phyloP scores from a whole-genome alignment of 2,329 filamentous ascomycete genomes.

The Corinectria fuckeliana region DNA sequence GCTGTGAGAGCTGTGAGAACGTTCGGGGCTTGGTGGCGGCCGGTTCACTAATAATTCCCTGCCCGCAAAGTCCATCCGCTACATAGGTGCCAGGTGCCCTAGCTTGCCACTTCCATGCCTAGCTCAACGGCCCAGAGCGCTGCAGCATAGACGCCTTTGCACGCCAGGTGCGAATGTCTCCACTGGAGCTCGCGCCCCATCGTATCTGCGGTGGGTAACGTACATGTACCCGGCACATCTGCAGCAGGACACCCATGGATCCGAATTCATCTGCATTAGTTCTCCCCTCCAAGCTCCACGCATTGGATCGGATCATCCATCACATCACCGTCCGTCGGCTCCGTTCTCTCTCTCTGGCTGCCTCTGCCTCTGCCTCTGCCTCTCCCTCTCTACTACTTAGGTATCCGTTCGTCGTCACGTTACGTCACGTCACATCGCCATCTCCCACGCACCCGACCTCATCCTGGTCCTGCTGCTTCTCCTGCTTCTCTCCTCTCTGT shows the following conservation, averaged over 20 bases:
- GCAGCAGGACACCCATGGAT: conserved; percentile 11
- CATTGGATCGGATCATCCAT: not conserved
- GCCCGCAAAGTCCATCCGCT: not conserved
- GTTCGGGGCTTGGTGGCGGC: conserved; percentile 20
- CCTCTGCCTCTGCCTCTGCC: too few species aligned
- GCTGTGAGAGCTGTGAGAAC: conserved; percentile 15
- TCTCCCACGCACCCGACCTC: conserved; percentile 11
- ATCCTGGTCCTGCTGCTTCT: too few species aligned
- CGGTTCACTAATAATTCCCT: conserved; percentile 10
- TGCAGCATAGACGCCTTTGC: too few species aligned
- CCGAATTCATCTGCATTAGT: not conserved
- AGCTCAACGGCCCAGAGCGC: not conserved
- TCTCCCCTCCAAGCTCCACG: conserved; percentile 8
- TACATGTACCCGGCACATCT: not conserved
- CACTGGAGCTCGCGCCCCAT: not conserved
- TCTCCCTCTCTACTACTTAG: not conserved
- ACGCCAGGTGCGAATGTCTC: not conserved
- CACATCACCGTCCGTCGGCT: not conserved
- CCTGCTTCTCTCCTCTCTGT: conserved; percentile 17
- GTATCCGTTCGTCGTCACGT: not conserved
- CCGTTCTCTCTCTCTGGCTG: too few species aligned
- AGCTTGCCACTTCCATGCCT: too few species aligned
- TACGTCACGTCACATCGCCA: conserved; percentile 10
- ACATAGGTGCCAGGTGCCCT: too few species aligned
- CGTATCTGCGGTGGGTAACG: not conserved